Conservation (phyloP, 129 eudicot species). For the Mikania micrantha region DNA sequence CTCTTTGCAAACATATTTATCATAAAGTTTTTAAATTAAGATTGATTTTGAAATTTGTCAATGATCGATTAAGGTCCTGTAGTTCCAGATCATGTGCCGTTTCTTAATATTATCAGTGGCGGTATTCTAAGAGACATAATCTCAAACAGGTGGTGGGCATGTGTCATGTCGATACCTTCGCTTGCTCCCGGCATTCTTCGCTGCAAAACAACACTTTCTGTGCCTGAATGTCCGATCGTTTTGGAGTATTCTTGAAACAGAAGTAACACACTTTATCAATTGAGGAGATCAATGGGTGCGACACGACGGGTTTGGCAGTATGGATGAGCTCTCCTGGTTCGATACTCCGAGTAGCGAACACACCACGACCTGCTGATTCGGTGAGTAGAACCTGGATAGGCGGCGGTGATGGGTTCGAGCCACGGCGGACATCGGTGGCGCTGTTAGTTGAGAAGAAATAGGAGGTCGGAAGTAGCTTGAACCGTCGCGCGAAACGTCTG, state of each 20-base stretch:
- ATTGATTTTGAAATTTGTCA: too few relatives aligned
- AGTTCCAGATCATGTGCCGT: not conserved
- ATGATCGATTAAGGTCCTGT: not conserved
- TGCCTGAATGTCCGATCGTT: not conserved
- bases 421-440: conserved; percentile 15
- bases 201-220: conserved; percentile 50
- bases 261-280: conserved; percentile 51
- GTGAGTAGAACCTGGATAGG: conserved; percentile 70
- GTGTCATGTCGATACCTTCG: conserved; percentile 40
- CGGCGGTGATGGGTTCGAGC: conserved; percentile 44
- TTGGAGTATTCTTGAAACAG: conserved; percentile 45
- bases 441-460: conserved; percentile 30
- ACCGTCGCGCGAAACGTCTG: conserved; percentile 30
- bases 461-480: conserved; percentile 3
- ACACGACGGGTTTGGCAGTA: conserved; percentile 60
- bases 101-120: not conserved
- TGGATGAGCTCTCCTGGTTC: conserved; percentile 77
- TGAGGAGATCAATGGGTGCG: conserved; percentile 64
- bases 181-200: conserved; percentile 46
- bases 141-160: conserved; percentile 44
- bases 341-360: conserved; percentile 77
- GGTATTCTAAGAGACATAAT: conserved; percentile 14
- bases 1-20: not conserved
- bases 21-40: not conserved
- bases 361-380: conserved; percentile 80